Percentiles rank a stretch among this genome's conserved stretches.
Evolutionary conservation across 345 rosid genomes (phyloP).

Genomic region (Geranium brycei): DNA sequence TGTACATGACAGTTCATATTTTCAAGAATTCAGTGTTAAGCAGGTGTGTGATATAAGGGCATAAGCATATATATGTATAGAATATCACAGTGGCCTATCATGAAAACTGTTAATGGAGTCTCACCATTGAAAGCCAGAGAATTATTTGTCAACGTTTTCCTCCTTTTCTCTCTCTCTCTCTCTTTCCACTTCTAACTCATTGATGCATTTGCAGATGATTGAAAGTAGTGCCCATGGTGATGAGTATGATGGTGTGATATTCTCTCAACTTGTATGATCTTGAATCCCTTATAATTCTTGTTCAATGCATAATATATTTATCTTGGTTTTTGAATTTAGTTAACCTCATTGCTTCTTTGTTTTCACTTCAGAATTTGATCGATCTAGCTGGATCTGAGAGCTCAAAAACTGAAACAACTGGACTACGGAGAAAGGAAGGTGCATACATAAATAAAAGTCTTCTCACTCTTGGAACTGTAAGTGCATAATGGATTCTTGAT

Average conservation of each 20-base stretch:
- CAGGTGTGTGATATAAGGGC: too few species aligned
- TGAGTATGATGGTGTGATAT: slow-evolving; percentile 95
- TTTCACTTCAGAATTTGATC: slow-evolving; percentile 67
- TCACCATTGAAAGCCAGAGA: too few species aligned
- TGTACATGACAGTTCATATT: too few species aligned
- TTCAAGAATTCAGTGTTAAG: too few species aligned
- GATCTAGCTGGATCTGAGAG: slow-evolving; percentile 99
- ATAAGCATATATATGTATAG: too few species aligned
- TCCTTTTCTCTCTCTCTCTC: not conserved
- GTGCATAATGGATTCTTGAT: slow-evolving; percentile 14
- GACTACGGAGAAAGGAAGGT: slow-evolving; percentile 94
- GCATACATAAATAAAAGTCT: slow-evolving; percentile 99
- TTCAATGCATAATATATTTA: slow-evolving; percentile 1
- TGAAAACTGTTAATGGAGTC: too few species aligned
- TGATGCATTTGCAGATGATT: slow-evolving; percentile 66
- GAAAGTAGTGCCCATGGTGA: slow-evolving; percentile 91
- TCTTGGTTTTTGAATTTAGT: slow-evolving; percentile 1
- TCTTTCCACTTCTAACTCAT: slow-evolving; percentile 5
- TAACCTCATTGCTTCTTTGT: slow-evolving; percentile 9
- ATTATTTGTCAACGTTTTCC: not conserved
- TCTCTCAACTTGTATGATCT: slow-evolving; percentile 84
- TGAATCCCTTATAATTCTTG: slow-evolving; percentile 6
- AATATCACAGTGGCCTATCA: too few species aligned
- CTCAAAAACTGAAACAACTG: slow-evolving; percentile 98
- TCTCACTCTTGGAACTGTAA: slow-evolving; percentile 94